These are phyloP conservation scores for Aspergillus puulaauensis DNA, from an alignment of 2,329 filamentous ascomycete genomes.

Conservation along the genomic window DNA sequence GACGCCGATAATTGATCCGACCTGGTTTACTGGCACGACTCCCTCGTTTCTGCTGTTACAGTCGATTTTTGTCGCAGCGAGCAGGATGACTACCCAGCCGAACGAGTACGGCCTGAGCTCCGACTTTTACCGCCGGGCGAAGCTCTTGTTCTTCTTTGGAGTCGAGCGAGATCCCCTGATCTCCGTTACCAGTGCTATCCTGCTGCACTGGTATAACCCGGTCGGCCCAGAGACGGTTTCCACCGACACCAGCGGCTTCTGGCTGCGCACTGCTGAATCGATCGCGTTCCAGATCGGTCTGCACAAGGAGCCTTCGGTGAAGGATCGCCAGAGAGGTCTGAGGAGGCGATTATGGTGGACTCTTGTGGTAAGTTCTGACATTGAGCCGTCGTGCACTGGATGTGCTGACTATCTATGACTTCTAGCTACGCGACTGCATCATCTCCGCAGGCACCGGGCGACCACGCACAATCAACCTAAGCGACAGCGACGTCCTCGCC, in stretches of 20 bases:
- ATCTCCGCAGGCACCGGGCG: constrained; percentile 43
- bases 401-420: background rate
- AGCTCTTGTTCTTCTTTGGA: constrained; percentile 35
- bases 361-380: constrained; percentile 34
- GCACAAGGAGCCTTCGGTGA: constrained; percentile 40
- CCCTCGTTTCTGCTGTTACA: constrained; percentile 31
- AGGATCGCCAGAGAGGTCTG: constrained; percentile 34
- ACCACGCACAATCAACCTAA: constrained; percentile 41
- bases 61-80: constrained; percentile 43
- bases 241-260: constrained; percentile 44
- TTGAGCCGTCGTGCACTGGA: background rate
- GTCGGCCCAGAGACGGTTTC: constrained; percentile 42
- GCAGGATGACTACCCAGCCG: constrained; percentile 34
- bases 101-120: constrained; percentile 31
- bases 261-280: constrained; percentile 42
- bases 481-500: constrained; percentile 40
- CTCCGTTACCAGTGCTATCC: constrained; percentile 38
- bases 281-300: constrained; percentile 45
- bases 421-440: constrained; percentile 38
- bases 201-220: constrained; percentile 47
- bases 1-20: constrained; percentile 43
- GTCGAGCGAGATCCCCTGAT: constrained; percentile 39
- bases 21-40: constrained; percentile 36
- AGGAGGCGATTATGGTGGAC: constrained; percentile 48
- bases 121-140: constrained; percentile 33